These are phyloP conservation scores for Dalbergia oliveri DNA, from an alignment of 306 rosid species.

Conservation along the genomic window DNA sequence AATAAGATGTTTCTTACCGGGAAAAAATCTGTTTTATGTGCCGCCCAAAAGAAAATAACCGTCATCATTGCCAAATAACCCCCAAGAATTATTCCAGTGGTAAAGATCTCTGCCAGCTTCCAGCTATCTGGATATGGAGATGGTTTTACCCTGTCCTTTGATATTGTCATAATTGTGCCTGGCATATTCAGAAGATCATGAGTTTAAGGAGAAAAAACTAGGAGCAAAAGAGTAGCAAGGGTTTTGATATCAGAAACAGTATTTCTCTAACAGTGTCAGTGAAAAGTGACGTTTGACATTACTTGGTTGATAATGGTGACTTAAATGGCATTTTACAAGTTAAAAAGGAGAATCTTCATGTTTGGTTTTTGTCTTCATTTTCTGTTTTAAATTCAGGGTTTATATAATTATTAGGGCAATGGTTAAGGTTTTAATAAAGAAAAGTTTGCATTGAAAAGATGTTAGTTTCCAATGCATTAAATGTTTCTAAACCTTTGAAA, in stretches of 20 bases:
- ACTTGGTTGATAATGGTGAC: background rate
- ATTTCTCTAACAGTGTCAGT: background rate
- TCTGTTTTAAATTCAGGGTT: too few relatives aligned
- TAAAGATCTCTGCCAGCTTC: slow-evolving; percentile 84
- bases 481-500: too few relatives aligned
- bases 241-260: background rate
- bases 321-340: background rate
- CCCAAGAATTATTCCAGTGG: slow-evolving; percentile 83
- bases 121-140: slow-evolving; percentile 92
- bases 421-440: too few relatives aligned
- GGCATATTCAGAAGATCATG: slow-evolving; percentile 24
- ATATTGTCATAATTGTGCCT: slow-evolving; percentile 94
- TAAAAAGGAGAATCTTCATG: background rate
- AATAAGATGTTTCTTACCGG: slow-evolving; percentile 59
- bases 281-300: background rate
- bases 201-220: background rate
- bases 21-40: slow-evolving; percentile 76
- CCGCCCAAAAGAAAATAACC: slow-evolving; percentile 91
- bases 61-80: slow-evolving; percentile 92
- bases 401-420: too few relatives aligned
- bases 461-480: too few relatives aligned
- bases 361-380: too few relatives aligned
- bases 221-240: background rate
- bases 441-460: too few relatives aligned
- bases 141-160: slow-evolving; percentile 90